Evolutionary conservation across 306 rosid genomes (phyloP).

Genomic region (Hippophae tibetana): DNA sequence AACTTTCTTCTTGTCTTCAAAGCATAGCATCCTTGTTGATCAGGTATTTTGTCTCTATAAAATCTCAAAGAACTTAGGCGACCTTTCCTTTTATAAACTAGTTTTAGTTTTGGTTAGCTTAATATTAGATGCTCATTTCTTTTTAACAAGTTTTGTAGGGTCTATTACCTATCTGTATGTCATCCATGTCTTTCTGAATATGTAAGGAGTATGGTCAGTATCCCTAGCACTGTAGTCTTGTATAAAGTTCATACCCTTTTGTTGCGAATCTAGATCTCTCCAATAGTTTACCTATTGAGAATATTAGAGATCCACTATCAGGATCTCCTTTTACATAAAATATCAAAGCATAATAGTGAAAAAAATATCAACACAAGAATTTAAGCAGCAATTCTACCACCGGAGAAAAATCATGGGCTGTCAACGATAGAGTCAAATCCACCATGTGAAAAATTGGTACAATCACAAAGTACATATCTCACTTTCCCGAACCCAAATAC

Average conservation of each 20-base stretch:
- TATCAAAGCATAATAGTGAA: too few species aligned
- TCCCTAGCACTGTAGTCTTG: not conserved
- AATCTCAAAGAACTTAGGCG: not conserved
- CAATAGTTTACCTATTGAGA: too few species aligned
- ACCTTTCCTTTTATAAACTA: conserved; percentile 2
- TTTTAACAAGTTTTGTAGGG: not conserved
- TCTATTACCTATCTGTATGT: not conserved
- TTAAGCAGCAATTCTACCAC: too few species aligned
- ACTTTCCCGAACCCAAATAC: too few species aligned
- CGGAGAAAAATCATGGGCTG: too few species aligned
- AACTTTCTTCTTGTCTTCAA: conserved; percentile 20
- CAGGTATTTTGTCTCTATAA: conserved; percentile 37
- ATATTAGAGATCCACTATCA: too few species aligned
- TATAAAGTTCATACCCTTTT: not conserved
- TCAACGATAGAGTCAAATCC: too few species aligned
- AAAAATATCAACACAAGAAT: too few species aligned
- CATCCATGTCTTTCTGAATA: not conserved
- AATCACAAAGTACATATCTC: too few species aligned
- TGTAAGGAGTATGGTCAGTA: not conserved
- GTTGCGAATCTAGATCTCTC: not conserved
- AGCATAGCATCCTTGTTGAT: conserved; percentile 42
- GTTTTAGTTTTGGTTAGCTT: not conserved
- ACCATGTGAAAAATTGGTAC: too few species aligned
- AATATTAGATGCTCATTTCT: not conserved
- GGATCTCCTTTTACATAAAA: too few species aligned